A percentile compares a stretch with the other conserved stretches of the same genome.
Conservation (phyloP, 2,329 filamentous ascomycete species). For the Penicillium sp. region DNA sequence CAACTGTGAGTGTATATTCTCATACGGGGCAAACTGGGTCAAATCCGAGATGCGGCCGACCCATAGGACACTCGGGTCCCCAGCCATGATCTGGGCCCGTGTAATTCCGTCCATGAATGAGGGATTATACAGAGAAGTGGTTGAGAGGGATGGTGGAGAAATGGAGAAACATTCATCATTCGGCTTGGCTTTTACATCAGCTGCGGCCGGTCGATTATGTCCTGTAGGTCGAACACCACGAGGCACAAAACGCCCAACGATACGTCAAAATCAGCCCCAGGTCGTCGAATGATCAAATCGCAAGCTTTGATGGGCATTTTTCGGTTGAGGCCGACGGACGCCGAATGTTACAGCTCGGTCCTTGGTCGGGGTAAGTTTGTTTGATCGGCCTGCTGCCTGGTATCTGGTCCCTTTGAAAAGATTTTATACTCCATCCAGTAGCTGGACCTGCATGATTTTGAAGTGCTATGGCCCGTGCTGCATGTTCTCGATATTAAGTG, state of each 20-base stretch:
- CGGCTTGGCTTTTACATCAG: background rate
- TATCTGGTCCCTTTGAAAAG: background rate
- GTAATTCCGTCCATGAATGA: background rate
- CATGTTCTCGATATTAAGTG: background rate
- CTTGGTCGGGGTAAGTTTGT: background rate
- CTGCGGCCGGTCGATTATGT: background rate
- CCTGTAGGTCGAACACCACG: background rate
- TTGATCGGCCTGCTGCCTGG: background rate
- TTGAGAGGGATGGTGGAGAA: background rate
- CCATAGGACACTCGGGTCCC: background rate
- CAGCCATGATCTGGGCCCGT: background rate
- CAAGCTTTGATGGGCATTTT: background rate
- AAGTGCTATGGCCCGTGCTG: background rate
- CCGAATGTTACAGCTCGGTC: background rate
- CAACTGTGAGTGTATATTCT: background rate
- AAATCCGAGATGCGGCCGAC: background rate
- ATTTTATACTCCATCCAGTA: background rate
- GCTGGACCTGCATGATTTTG: background rate
- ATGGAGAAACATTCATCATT: background rate
- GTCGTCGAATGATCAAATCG: background rate
- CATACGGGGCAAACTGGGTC: constrained; percentile 1
- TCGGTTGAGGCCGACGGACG: background rate
- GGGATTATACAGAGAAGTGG: background rate
- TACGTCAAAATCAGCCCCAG: background rate
- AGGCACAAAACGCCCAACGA: too few relatives aligned